A percentile compares a stretch with the other conserved stretches of the same genome.
phyloP scores from a whole-genome alignment of 1,139 yeast species.

The Hyphopichia fennica region DNA sequence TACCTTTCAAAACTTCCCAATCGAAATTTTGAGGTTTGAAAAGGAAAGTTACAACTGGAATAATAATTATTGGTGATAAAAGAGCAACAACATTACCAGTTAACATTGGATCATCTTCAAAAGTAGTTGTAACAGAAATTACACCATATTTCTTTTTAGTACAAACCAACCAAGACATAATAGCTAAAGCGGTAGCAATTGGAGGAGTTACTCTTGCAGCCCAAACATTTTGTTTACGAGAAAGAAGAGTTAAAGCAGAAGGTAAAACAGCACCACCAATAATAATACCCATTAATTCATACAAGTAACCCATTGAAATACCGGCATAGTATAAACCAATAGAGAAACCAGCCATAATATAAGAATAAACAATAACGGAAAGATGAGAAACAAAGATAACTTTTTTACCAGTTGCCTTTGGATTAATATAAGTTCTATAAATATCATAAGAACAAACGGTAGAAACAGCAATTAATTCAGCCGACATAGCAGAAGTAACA shows the following conservation, averaged over 20 bases:
- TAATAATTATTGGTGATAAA: constrained; percentile 66
- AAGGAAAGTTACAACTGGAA: constrained; percentile 63
- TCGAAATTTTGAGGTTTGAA: constrained; percentile 75
- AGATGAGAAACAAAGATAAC: constrained; percentile 68
- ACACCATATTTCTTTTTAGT: constrained; percentile 54
- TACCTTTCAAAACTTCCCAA: constrained; percentile 59
- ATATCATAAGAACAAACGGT: constrained; percentile 83
- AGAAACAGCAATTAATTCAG: constrained; percentile 85
- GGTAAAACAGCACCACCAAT: constrained; percentile 87
- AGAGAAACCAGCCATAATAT: constrained; percentile 78
- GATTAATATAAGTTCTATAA: constrained; percentile 77
- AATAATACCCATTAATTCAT: constrained; percentile 83
- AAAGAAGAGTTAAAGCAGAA: constrained; percentile 67
- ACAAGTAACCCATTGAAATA: constrained; percentile 81
- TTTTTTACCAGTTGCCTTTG: constrained; percentile 70
- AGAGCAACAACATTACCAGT: constrained; percentile 85
- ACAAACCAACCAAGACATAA: constrained; percentile 65
- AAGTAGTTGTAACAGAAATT: constrained; percentile 63
- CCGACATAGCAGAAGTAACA: constrained; percentile 78
- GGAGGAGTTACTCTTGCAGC: constrained; percentile 66
- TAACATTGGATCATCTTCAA: constrained; percentile 78
- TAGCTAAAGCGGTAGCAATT: constrained; percentile 59
- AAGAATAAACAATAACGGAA: constrained; percentile 63
- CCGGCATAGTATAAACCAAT: constrained; percentile 81
- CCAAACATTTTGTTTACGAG: constrained; percentile 60